A percentile compares a stretch with the other conserved stretches of the same genome.
Conservation (phyloP, 805 yeast genomes). For the Pichia californica region DNA sequence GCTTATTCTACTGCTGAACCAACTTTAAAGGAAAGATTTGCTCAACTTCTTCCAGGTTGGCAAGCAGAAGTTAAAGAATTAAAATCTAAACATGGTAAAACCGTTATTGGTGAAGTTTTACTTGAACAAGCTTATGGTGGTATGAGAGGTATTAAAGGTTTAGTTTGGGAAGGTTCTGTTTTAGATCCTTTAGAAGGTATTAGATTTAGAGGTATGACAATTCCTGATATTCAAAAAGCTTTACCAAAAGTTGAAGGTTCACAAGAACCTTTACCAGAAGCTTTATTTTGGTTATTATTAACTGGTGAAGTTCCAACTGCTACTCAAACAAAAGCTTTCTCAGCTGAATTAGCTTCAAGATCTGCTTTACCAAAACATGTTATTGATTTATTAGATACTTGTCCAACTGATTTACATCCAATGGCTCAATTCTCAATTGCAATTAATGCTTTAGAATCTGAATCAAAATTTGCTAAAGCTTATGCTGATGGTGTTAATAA, state of each 20-base stretch:
- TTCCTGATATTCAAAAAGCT: slow-evolving; percentile 68
- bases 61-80: slow-evolving; percentile 86
- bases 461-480: slow-evolving; percentile 79
- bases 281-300: slow-evolving; percentile 72
- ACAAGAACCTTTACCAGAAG: slow-evolving; percentile 65
- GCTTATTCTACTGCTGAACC: slow-evolving; percentile 36
- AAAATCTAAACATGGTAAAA: slow-evolving; percentile 85
- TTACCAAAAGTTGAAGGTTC: slow-evolving; percentile 73
- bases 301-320: slow-evolving; percentile 80
- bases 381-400: slow-evolving; percentile 60
- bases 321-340: slow-evolving; percentile 61
- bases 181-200: slow-evolving; percentile 82
- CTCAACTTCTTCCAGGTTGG: slow-evolving; percentile 85
- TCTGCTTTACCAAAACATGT: slow-evolving; percentile 75
- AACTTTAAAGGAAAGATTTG: slow-evolving; percentile 90
- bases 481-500: slow-evolving; percentile 78
- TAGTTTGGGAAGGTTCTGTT: slow-evolving; percentile 87
- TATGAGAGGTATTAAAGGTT: slow-evolving; percentile 81
- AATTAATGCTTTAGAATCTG: slow-evolving; percentile 72
- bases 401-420: slow-evolving; percentile 76
- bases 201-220: slow-evolving; percentile 78
- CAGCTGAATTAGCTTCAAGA: slow-evolving; percentile 75
- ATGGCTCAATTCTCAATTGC: slow-evolving; percentile 89
- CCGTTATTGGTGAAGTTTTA: slow-evolving; percentile 67
- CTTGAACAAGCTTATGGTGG: slow-evolving; percentile 87